phyloP scores from a whole-genome alignment of 2,329 filamentous ascomycete genomes.

The Paraphoma sp. region DNA sequence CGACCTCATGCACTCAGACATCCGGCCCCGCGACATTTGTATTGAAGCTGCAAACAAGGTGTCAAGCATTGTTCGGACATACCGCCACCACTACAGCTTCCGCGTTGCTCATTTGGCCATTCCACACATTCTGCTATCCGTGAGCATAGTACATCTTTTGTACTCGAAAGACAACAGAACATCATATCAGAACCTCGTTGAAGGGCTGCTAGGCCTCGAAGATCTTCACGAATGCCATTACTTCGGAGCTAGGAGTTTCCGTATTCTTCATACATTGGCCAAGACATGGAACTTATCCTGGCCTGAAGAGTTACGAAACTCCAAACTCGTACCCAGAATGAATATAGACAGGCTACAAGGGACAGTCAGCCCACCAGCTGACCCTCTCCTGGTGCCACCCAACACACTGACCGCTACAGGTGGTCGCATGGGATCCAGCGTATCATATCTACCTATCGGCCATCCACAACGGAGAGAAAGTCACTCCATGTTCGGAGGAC shows the following conservation, averaged over 20 bases:
- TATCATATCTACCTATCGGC: constrained; percentile 1
- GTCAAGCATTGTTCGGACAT: constrained; percentile 49
- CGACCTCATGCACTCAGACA: constrained; percentile 61
- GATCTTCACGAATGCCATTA: constrained; percentile 53
- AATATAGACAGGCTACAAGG: constrained; percentile 12
- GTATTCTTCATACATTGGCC: constrained; percentile 51
- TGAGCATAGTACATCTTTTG: constrained; percentile 53
- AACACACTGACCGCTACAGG: constrained; percentile 16
- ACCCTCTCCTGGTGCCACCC: constrained; percentile 23
- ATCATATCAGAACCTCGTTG: constrained; percentile 48
- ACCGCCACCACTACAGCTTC: constrained; percentile 54
- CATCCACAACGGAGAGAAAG: constrained; percentile 29
- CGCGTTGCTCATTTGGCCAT: constrained; percentile 49
- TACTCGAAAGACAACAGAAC: constrained; percentile 49
- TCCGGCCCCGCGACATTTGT: constrained; percentile 71
- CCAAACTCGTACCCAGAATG: constrained; percentile 30
- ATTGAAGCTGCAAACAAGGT: constrained; percentile 56
- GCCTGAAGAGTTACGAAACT: constrained; percentile 45
- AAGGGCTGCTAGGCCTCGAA: constrained; percentile 52
- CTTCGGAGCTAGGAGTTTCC: constrained; percentile 52
- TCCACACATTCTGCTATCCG: constrained; percentile 51
- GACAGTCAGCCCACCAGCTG: constrained; percentile 27
- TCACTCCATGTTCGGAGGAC: constrained; percentile 38
- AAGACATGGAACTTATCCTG: constrained; percentile 53
- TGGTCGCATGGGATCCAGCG: constrained; percentile 13